A percentile compares a stretch with the other conserved stretches of the same genome.
Conservation (phyloP, 2,329 filamentous ascomycete species). For the Mollisia scopiformis region DNA sequence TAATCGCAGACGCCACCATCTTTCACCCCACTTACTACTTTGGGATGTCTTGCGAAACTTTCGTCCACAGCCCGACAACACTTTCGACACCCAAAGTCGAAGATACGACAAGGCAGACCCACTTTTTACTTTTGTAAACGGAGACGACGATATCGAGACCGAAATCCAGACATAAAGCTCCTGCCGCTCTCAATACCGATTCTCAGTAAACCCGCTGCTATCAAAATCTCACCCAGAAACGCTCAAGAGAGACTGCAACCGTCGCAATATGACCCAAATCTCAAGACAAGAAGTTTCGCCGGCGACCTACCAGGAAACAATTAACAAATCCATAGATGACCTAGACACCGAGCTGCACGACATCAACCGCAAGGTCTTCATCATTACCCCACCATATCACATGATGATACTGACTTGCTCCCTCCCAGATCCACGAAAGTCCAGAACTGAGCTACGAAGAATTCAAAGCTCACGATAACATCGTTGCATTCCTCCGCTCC, state of each 20-base stretch:
- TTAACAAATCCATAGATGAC: neutral
- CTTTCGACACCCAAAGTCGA: neutral
- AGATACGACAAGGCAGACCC: neutral
- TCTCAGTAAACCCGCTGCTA: neutral
- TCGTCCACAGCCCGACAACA: neutral
- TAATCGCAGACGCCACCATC: neutral
- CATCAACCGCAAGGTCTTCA: slow-evolving; percentile 1
- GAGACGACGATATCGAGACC: neutral
- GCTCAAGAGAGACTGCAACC: neutral
- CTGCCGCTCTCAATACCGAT: neutral
- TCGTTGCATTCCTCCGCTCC: slow-evolving; percentile 46
- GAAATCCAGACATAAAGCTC: neutral
- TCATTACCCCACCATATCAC: neutral
- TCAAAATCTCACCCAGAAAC: neutral
- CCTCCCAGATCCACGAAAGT: slow-evolving; percentile 44
- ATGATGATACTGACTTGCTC: neutral
- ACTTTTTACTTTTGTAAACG: neutral
- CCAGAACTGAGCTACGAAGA: slow-evolving; percentile 57
- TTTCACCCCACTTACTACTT: neutral
- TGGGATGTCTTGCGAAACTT: neutral
- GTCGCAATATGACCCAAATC: neutral
- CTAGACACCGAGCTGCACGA: neutral
- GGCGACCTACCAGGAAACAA: neutral
- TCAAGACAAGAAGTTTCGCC: neutral
- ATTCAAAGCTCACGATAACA: slow-evolving; percentile 51